A percentile compares a stretch with the other conserved stretches of the same genome.
phyloP scores from a whole-genome alignment of 2,329 filamentous ascomycete species.

The Apiospora marii region DNA sequence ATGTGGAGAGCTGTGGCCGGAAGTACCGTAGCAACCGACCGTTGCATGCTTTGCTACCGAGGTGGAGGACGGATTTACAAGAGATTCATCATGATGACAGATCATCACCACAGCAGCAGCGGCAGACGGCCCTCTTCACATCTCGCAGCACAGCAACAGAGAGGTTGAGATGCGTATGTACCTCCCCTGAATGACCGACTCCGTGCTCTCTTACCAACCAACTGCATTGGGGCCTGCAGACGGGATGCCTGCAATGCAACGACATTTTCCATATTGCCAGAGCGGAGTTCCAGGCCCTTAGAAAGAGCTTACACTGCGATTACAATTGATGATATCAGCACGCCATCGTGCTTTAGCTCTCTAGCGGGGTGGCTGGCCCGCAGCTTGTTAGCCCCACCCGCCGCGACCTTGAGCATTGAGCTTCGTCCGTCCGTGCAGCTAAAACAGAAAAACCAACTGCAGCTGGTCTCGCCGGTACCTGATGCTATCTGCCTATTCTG shows the following conservation, averaged over 20 bases:
- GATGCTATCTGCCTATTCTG: slow-evolving; percentile 9
- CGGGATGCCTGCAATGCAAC: neutral
- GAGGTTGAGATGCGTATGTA: neutral
- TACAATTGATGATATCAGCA: slow-evolving; percentile 22
- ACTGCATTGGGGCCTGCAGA: neutral
- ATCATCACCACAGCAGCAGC: neutral
- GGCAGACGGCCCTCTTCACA: neutral
- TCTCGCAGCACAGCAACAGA: neutral
- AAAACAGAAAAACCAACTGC: slow-evolving; percentile 2
- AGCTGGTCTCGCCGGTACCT: slow-evolving; percentile 4
- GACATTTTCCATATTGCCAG: neutral
- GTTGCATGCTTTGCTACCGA: neutral
- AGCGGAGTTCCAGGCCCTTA: slow-evolving; percentile 1
- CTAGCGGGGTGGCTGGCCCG: neutral
- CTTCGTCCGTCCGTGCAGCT: neutral
- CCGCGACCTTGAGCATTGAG: neutral
- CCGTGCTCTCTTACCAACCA: neutral
- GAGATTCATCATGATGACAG: slow-evolving; percentile 16
- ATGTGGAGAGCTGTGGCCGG: neutral
- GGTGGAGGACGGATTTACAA: neutral
- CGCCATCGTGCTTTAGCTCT: slow-evolving; percentile 10
- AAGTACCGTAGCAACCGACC: slow-evolving; percentile 11
- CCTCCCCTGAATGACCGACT: neutral
- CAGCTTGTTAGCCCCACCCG: neutral
- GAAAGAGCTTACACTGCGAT: slow-evolving; percentile 14